Evolutionary conservation across 2,329 filamentous ascomycete genomes (phyloP), one percentile per base, ranked within the genome.

Genomic region (Penicillium sp.): DNA sequence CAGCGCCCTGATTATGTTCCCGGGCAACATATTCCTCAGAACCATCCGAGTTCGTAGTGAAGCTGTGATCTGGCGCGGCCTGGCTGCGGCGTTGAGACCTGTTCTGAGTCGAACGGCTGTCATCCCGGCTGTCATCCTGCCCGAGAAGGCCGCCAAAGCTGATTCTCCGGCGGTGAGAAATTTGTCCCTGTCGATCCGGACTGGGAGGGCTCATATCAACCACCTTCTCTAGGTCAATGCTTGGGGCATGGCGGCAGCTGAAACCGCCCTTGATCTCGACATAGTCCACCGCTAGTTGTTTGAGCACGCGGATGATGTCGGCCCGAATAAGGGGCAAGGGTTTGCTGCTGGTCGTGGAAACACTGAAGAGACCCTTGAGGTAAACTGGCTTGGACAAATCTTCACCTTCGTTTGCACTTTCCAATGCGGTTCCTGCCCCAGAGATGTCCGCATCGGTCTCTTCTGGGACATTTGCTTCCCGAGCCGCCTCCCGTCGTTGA

Each of bases 361-460:
- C 94, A 65, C 93, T 97, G 76, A 99, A 97, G 16, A 99, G 80
- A 4, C 94, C 94, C 73, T 97, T 99, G 52, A 99, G 82, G 70
- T 88, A 97, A 3, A 97, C 94, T 0, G 94, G 94, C 70, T 96
- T 96, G 13, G 74, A 74, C 48, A 93, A 86, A 55, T 93, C 83
- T 61, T 95, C 90, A 5, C 88, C 85, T 43, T 75, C 71, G 33
- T 75, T 76, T 12, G 72, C 72, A 45, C 76, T 78, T 38, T 81
- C 79, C 16, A 79, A 68, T 24, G 74, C 77, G 52, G 81, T 79
- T 1, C 77, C 75, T 36, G 76, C 76, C n/a, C 76, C 77, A 16
- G 81, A 83, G 24, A 90, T 75, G 52, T 96, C 91, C 45, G 86
- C 83, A 66, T 95, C 90, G 0, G 91, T 95, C 74, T 96, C 94